phyloP scores from a whole-genome alignment of 106 monocot genomes.

The Acorus calamus region DNA sequence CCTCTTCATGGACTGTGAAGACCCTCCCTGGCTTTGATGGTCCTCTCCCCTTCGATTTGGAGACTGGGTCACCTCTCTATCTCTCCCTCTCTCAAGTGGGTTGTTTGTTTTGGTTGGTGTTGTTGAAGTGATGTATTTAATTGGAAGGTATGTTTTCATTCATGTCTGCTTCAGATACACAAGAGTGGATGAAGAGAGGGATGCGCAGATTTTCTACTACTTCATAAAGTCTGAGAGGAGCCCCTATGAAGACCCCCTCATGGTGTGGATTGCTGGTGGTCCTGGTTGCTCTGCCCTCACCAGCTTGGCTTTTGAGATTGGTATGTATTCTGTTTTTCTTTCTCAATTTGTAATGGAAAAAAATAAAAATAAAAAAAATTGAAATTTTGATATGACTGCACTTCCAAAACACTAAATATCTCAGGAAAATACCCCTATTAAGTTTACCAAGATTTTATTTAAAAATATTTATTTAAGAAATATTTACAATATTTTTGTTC shows the following conservation, averaged over 20 bases:
- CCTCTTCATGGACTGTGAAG: conserved; percentile 6
- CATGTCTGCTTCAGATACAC: conserved; percentile 28
- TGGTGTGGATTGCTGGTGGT: conserved; percentile 58
- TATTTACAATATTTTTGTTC: no score
- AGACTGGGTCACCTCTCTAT: conserved; percentile 23
- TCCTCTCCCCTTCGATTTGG: conserved; percentile 34
- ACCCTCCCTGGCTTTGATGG: conserved; percentile 47
- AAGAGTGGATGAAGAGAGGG: conserved; percentile 24
- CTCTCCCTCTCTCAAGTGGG: neutral
- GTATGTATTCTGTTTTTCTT: conserved; percentile 9
- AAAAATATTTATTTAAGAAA: no score
- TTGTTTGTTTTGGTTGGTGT: neutral
- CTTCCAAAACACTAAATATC: no score
- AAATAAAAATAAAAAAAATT: no score
- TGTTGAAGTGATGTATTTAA: no score
- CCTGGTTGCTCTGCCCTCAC: conserved; percentile 44
- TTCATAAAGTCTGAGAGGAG: conserved; percentile 52
- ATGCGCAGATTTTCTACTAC: conserved; percentile 53
- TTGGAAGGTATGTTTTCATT: neutral
- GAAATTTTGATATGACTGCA: no score
- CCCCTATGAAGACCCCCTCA: conserved; percentile 41
- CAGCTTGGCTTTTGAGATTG: conserved; percentile 30
- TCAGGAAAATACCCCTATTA: no score
- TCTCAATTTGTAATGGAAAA: no score
- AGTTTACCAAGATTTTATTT: no score